Conservation (phyloP, 2,329 filamentous ascomycete genomes). For the Magnaporthales sp. region DNA sequence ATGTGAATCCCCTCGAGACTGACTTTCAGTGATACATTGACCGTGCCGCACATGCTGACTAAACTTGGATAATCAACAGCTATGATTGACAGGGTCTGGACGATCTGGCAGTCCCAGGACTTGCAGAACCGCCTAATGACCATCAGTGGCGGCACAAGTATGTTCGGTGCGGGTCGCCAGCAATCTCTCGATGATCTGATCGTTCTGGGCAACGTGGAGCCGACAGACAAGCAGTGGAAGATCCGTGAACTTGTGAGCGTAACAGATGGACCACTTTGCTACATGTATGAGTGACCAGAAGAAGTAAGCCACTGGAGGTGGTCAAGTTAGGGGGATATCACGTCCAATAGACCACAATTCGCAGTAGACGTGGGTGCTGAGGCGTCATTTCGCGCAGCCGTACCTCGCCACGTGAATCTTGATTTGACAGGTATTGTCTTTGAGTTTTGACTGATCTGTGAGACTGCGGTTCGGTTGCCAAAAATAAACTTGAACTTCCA, state of each 20-base stretch:
- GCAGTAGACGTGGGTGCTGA: too few relatives aligned
- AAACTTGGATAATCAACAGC: neutral
- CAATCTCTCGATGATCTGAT: constrained; percentile 18
- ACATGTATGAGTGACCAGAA: constrained; percentile 16
- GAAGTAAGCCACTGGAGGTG: neutral
- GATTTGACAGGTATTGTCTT: too few relatives aligned
- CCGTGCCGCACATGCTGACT: neutral
- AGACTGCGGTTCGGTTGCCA: too few relatives aligned
- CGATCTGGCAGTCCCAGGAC: constrained; percentile 23
- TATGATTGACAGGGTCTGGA: constrained; percentile 21
- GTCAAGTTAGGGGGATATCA: too few relatives aligned
- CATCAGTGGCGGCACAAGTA: constrained; percentile 19
- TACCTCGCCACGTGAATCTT: too few relatives aligned
- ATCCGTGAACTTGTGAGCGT: constrained; percentile 18
- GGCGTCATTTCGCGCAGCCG: too few relatives aligned
- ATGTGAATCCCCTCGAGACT: neutral
- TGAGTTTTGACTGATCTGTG: too few relatives aligned
- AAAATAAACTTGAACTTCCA: too few relatives aligned
- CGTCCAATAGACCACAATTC: too few relatives aligned
- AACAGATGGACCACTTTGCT: constrained; percentile 20
- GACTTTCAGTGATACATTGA: neutral
- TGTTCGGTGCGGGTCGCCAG: constrained; percentile 16
- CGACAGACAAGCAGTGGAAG: constrained; percentile 10
- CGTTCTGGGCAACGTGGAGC: constrained; percentile 13
- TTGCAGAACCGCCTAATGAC: constrained; percentile 14